These are phyloP conservation scores for Epichloe glyceriae DNA, from an alignment of 2,329 filamentous ascomycete species.

Conservation along the genomic window DNA sequence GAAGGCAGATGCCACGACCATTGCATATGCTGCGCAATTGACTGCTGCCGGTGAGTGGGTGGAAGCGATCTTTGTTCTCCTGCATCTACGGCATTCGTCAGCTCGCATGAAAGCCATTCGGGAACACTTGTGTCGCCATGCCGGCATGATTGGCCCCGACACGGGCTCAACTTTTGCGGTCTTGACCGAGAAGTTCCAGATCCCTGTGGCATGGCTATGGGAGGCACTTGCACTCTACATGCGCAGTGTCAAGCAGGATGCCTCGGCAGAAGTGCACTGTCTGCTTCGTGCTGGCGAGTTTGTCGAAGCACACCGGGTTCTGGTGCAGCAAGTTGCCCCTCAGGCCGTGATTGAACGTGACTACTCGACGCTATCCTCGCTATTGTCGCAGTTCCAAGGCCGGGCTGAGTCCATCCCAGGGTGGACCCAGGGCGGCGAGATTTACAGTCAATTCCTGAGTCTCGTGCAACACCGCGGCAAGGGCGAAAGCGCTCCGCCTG, in stretches of 20 bases:
- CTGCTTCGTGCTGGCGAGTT: slow-evolving; percentile 67
- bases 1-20: slow-evolving; percentile 53
- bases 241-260: slow-evolving; percentile 56
- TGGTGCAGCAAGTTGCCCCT: slow-evolving; percentile 71
- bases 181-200: slow-evolving; percentile 50
- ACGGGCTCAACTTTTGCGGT: slow-evolving; percentile 42
- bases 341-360: slow-evolving; percentile 71
- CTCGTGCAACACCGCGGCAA: slow-evolving; percentile 33
- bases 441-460: slow-evolving; percentile 55
- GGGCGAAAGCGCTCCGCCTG: slow-evolving; percentile 26
- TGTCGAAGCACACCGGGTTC: slow-evolving; percentile 71
- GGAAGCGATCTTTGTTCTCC: slow-evolving; percentile 61
- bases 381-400: slow-evolving; percentile 60
- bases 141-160: slow-evolving; percentile 49
- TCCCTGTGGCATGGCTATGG: slow-evolving; percentile 74
- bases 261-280: slow-evolving; percentile 60
- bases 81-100: slow-evolving; percentile 54
- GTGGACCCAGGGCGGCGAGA: slow-evolving; percentile 68
- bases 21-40: slow-evolving; percentile 52
- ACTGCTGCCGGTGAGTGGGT: slow-evolving; percentile 53
- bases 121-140: slow-evolving; percentile 62
- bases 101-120: slow-evolving; percentile 56
- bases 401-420: slow-evolving; percentile 49
- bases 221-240: slow-evolving; percentile 75
- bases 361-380: slow-evolving; percentile 52